These are phyloP conservation scores for Penicillium silybi DNA, from an alignment of 495 filamentous ascomycete species.

Conservation along the genomic window DNA sequence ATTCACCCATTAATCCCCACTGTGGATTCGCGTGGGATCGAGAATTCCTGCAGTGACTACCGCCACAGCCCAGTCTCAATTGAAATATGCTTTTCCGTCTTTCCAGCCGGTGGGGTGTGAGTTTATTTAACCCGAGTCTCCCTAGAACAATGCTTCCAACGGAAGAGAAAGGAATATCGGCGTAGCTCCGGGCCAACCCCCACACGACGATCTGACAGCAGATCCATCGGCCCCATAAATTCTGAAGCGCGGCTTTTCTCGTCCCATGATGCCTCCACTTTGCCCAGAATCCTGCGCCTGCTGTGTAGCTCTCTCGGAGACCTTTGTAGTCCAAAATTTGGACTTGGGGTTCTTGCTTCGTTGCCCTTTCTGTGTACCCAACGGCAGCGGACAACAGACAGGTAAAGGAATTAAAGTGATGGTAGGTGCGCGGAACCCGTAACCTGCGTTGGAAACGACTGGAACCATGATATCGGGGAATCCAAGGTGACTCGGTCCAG, in stretches of 20 bases:
- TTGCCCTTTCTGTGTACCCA: not conserved
- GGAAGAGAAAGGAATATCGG: not conserved
- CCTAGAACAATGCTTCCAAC: not conserved
- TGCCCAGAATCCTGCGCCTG: not conserved
- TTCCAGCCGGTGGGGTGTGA: not conserved
- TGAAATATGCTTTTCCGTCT: not conserved
- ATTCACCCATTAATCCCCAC: not conserved
- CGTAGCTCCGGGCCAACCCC: conserved; percentile 6
- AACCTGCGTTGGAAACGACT: not conserved
- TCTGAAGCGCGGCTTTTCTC: conserved; percentile 14
- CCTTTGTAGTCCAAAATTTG: not conserved
- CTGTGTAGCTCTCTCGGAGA: not conserved
- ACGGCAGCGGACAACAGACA: not conserved
- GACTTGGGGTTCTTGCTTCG: conserved; percentile 2
- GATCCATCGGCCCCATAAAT: not conserved
- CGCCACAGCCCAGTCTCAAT: not conserved
- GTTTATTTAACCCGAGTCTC: too few species aligned
- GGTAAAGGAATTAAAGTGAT: not conserved
- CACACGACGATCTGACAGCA: conserved; percentile 21
- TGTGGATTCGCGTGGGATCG: too few species aligned
- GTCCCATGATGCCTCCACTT: conserved; percentile 23
- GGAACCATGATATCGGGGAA: not conserved
- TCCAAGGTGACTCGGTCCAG: not conserved
- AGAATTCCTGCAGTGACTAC: not conserved
- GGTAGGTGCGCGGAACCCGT: not conserved